Percentiles rank a stretch among this genome's conserved stretches.
These are phyloP conservation scores for Agarophyton chilense DNA, from an alignment of 23 red algal species.

Conservation along the genomic window DNA sequence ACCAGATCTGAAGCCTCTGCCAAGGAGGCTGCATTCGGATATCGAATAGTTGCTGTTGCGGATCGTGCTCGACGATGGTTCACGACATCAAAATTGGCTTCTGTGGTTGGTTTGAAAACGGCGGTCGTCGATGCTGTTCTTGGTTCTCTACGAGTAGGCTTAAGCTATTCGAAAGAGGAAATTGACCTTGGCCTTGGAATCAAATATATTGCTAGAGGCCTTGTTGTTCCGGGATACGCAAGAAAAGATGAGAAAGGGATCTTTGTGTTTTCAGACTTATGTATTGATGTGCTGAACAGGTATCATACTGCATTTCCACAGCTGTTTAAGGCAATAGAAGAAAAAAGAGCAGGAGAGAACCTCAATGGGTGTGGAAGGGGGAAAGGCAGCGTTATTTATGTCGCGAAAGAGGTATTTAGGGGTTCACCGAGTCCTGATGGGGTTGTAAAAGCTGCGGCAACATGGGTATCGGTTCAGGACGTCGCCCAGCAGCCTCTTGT, in stretches of 20 bases:
- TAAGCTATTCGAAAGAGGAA: slow-evolving; percentile 41
- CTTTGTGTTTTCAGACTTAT: slow-evolving; percentile 52
- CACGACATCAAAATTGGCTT: slow-evolving; percentile 60
- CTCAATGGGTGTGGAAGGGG: background rate
- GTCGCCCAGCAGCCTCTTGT: slow-evolving; percentile 61
- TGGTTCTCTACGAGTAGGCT: slow-evolving; percentile 60
- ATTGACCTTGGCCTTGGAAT: slow-evolving; percentile 80
- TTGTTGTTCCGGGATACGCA: slow-evolving; percentile 81
- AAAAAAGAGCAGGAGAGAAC: background rate
- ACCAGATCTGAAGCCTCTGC: slow-evolving; percentile 30
- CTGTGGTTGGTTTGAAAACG: background rate
- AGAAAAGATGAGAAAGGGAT: slow-evolving; percentile 30
- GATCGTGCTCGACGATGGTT: slow-evolving; percentile 55
- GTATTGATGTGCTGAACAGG: slow-evolving; percentile 30
- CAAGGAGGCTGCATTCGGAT: slow-evolving; percentile 70
- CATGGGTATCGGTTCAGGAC: slow-evolving; percentile 65
- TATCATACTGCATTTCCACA: slow-evolving; percentile 66
- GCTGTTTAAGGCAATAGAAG: slow-evolving; percentile 47
- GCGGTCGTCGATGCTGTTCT: slow-evolving; percentile 41
- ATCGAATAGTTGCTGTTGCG: slow-evolving; percentile 54
- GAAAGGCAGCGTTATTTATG: slow-evolving; percentile 35
- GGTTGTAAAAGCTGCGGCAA: slow-evolving; percentile 26
- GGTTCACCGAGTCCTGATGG: slow-evolving; percentile 7
- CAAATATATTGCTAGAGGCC: slow-evolving; percentile 67
- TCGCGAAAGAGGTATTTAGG: slow-evolving; percentile 33